phyloP scores from a whole-genome alignment of 2,329 filamentous ascomycete genomes.

The Chrysoporthe deuterocubensis region DNA sequence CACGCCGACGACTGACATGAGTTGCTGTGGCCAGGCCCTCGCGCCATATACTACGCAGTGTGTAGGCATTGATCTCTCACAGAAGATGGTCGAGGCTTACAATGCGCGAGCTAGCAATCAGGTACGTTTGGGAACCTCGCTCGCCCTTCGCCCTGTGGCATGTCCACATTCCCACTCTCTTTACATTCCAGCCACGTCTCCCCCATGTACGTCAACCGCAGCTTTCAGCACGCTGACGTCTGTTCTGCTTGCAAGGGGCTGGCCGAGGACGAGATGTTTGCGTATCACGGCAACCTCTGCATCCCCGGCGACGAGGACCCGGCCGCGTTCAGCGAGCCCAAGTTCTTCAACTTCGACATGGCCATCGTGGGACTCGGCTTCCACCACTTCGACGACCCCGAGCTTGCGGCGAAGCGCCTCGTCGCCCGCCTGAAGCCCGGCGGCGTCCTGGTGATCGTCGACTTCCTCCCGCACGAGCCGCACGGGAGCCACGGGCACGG shows the following conservation, averaged over 20 bases:
- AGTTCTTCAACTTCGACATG: slow-evolving; percentile 73
- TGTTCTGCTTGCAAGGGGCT: slow-evolving; percentile 46
- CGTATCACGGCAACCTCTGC: slow-evolving; percentile 62
- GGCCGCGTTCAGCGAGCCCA: slow-evolving; percentile 58
- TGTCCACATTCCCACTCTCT: not conserved
- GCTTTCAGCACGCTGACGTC: not conserved
- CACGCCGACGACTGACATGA: not conserved
- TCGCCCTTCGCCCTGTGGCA: no score
- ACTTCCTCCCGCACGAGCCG: slow-evolving; percentile 63
- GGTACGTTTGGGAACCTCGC: slow-evolving; percentile 39
- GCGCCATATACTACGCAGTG: slow-evolving; percentile 65
- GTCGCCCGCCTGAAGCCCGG: slow-evolving; percentile 65
- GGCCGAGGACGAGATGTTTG: slow-evolving; percentile 55
- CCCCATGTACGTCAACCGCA: not conserved
- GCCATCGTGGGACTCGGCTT: slow-evolving; percentile 60
- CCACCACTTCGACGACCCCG: slow-evolving; percentile 71
- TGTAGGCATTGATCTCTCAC: slow-evolving; percentile 71
- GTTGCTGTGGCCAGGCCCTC: slow-evolving; percentile 50
- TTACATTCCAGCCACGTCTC: not conserved
- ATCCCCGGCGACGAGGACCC: slow-evolving; percentile 51
- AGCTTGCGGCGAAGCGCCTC: slow-evolving; percentile 61
- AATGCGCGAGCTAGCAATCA: slow-evolving; percentile 63
- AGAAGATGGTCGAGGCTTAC: slow-evolving; percentile 71
- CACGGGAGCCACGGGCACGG: not conserved
- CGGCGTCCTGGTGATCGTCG: slow-evolving; percentile 69